Evolutionary conservation across 2,329 filamentous ascomycete species (phyloP), one percentile per base, ranked within the genome.

Genomic region (Alternaria brassicae): DNA sequence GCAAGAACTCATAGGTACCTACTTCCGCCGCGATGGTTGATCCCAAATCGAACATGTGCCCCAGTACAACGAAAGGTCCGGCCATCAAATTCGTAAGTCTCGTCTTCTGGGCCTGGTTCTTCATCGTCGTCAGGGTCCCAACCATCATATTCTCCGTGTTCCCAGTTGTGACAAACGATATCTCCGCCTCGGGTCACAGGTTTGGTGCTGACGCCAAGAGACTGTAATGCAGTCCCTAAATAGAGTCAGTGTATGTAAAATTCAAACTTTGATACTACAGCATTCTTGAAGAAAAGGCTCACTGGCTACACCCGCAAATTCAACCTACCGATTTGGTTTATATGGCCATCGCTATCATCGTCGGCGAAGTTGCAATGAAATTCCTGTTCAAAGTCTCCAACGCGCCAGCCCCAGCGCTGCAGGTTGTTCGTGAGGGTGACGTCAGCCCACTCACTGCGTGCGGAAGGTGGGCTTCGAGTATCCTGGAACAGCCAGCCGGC

Each of bases 101-200:
- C 63, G 3, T 63, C n/a, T 3, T 37, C 23, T 3, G 36, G 23
- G 3, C 32, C 27, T 1, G 55, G 3, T 17, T 28, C 2, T 3
- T 59, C 58, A 0, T 63, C 37, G 1, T 44, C 27, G 17, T 68
- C 59, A 45, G 15, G 34, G 4, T 3, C 45, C 39, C 27, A 4
- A 12, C 12, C 30, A 10, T 67, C 49, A 19, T 27, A 45, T n/a
- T n/a, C n/a, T n/a, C n/a, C n/a, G 51, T 69, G 66, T 23, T 64
- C 19, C 15, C 62, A 42, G 8, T 40, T 37, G 32, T 57, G 63
- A 36, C 52, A 54, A 2, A 54, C 32, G 36, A 55, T 63, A n/a
- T 66, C 52, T 3, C 62, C 60, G 17, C 58, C 60, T 4, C 25
- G 23, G 5, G 13, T 13, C 13, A 34, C 15, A 1, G 58, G 53